These are phyloP conservation scores for Saussurea involucrata DNA, from an alignment of 129 eudicot genomes.

Conservation along the genomic window DNA sequence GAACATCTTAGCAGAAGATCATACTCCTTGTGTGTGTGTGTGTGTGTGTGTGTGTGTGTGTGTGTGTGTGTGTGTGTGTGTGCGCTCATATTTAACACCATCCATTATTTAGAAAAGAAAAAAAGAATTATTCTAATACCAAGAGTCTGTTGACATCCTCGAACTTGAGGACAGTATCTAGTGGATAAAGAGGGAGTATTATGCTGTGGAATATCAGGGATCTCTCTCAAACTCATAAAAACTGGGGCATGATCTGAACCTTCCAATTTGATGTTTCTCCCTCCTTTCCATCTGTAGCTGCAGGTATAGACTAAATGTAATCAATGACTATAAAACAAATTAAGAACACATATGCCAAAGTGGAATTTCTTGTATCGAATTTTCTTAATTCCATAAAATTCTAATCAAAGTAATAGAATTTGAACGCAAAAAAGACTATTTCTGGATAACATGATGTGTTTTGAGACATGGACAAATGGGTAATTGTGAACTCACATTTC, in stretches of 20 bases:
- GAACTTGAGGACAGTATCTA: slow-evolving; percentile 88
- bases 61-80: too few species aligned
- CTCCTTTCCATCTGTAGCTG: slow-evolving; percentile 70
- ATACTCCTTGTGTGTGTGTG: neutral
- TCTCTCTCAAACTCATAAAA: slow-evolving; percentile 48
- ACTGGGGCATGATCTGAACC: slow-evolving; percentile 97
- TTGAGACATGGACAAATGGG: neutral
- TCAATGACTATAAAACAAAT: neutral
- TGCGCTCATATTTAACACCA: neutral
- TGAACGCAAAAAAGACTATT: neutral
- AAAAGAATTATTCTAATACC: slow-evolving; percentile 39
- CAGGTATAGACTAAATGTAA: neutral
- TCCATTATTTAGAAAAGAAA: neutral
- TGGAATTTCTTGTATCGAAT: neutral
- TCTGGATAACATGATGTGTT: neutral
- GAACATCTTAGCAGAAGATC: neutral
- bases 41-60: neutral
- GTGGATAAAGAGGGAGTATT: slow-evolving; percentile 79
- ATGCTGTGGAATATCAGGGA: slow-evolving; percentile 50
- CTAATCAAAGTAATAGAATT: neutral
- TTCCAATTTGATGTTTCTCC: slow-evolving; percentile 57
- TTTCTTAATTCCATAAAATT: neutral
- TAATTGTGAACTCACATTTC: neutral
- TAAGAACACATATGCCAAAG: neutral
- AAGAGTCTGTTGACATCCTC: slow-evolving; percentile 94